These are phyloP conservation scores for Rhizophagus prolifer DNA, from an alignment of 192 early-diverging fungal species.

Conservation along the genomic window DNA sequence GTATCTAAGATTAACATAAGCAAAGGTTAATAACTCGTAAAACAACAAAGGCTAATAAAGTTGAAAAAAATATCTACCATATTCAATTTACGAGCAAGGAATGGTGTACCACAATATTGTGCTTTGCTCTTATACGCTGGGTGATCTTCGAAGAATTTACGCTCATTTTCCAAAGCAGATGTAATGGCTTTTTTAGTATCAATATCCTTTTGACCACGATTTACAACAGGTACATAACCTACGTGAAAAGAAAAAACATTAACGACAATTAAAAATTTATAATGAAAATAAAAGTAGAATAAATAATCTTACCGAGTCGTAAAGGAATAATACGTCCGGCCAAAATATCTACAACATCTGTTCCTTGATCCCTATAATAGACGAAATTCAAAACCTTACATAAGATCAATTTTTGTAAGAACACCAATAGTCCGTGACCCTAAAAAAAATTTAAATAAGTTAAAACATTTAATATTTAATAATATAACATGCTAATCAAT, in stretches of 20 bases:
- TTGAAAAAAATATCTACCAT: slow-evolving; percentile 55
- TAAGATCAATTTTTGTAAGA: slow-evolving; percentile 98
- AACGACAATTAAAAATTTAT: neutral
- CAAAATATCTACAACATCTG: slow-evolving; percentile 99
- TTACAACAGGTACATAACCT: slow-evolving; percentile 99
- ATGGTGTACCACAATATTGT: slow-evolving; percentile 98
- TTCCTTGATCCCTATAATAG: slow-evolving; percentile 77
- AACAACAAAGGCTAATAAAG: too few species aligned
- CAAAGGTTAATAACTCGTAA: too few species aligned
- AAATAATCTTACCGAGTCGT: slow-evolving; percentile 64
- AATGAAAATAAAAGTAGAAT: slow-evolving; percentile 8
- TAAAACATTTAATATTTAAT: neutral
- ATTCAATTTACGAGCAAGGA: slow-evolving; percentile 95
- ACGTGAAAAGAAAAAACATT: neutral
- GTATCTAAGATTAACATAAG: slow-evolving; percentile 56
- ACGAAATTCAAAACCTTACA: slow-evolving; percentile 50
- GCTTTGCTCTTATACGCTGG: slow-evolving; percentile 92
- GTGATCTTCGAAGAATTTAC: slow-evolving; percentile 94
- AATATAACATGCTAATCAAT: neutral
- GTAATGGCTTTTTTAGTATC: slow-evolving; percentile 88
- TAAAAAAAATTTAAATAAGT: neutral
- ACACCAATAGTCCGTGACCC: slow-evolving; percentile 97
- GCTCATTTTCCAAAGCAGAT: slow-evolving; percentile 86
- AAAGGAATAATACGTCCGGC: slow-evolving; percentile 96
- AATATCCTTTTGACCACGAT: slow-evolving; percentile 98